Evolutionary conservation across 192 early-diverging fungal species (phyloP).

Genomic region (Backusella tuberculispora): DNA sequence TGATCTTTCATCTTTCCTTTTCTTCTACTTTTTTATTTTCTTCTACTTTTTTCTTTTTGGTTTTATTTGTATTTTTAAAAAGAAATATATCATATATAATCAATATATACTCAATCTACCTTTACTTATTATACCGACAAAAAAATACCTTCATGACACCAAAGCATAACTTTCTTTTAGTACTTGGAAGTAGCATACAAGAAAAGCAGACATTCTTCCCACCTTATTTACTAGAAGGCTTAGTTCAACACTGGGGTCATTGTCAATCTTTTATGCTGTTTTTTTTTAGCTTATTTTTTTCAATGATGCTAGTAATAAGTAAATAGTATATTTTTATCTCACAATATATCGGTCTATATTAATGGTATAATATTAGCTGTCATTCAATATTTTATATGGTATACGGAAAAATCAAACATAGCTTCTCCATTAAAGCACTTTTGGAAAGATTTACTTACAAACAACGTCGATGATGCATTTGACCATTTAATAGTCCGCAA

Average conservation of each 20-base stretch:
- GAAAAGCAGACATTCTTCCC: background rate
- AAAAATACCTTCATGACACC: background rate
- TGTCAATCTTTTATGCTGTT: background rate
- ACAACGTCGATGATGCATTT: background rate
- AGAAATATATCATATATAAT: no score
- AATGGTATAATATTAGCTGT: background rate
- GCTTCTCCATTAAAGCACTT: background rate
- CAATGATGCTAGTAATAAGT: background rate
- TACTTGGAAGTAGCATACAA: background rate
- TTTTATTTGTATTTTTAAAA: no score
- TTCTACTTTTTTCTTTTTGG: background rate
- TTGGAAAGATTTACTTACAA: background rate
- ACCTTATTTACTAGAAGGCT: background rate
- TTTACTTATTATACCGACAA: no score
- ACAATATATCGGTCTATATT: background rate
- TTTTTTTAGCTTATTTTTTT: background rate
- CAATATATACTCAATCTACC: no score
- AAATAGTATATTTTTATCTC: background rate
- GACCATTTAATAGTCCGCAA: background rate
- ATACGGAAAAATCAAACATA: background rate
- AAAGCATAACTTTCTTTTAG: background rate
- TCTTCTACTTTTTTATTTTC: background rate
- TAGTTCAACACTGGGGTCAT: background rate
- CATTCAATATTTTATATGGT: background rate
- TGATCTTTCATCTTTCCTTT: background rate